Evolutionary conservation across 805 yeast species (phyloP), one percentile per base, ranked within the genome.

Genomic region (Nakazawaea sp.): DNA sequence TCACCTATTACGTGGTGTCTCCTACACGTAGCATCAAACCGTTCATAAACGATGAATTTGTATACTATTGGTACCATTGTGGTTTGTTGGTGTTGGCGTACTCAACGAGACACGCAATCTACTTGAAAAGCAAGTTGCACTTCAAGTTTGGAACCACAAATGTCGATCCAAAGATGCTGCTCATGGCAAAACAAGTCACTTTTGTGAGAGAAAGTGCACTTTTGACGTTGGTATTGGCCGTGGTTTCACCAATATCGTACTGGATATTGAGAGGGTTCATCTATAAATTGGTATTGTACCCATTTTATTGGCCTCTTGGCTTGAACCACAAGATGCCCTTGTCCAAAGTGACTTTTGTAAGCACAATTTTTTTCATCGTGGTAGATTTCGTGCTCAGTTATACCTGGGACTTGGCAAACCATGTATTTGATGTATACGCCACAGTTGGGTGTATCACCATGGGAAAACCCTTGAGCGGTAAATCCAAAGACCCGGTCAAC

Each of bases 401-500:
- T 26, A 46, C 53, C 9, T 74, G 82, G 74, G 88, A 82, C 48
- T 32, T 69, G 7, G 52, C 71, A 18, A 78, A 79, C 49, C 68
- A 72, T 39, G 57, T 77, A 1, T 82, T 71, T 51, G 66, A 76
- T 48, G 81, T 81, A 2, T 81, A 80, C 51, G 68, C 84, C 39
- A 69, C 81, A 11, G 69, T 81, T 45, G 90, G 92, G 2, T 82
- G 90, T 52, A 51, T 83, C 35, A 81, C 78, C 47, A 78, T 80
- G 33, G 75, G 73, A 15, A 73, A 72, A 40, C 74, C 85, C 15
- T 64, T 83, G 7, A 72, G 81, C 31, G 56, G 72, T 10, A 69
- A 74, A 20, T 68, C 81, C 12, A 59, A 78, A 0, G 77, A 74
- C 35, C 88, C 86, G 6, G 61, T 78, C 33, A 72, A 70, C 35